A percentile compares a stretch with the other conserved stretches of the same genome.
phyloP scores from a whole-genome alignment of 768 basidiomycete genomes.

The Cyclocybe aegerita region DNA sequence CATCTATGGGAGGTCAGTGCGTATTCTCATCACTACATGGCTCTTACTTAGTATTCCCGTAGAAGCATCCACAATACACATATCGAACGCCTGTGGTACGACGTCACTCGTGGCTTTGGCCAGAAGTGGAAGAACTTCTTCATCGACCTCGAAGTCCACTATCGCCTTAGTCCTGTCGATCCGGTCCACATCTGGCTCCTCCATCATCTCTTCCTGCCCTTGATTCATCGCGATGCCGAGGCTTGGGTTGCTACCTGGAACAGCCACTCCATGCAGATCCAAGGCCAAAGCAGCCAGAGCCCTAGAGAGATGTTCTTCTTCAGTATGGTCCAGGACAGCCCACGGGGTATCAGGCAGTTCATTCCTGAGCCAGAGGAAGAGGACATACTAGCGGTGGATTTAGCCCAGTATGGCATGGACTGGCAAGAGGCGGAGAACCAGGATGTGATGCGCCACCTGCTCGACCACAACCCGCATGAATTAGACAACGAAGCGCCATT shows the following conservation, averaged over 20 bases:
- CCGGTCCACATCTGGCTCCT: constrained; percentile 36
- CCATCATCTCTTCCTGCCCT: constrained; percentile 31
- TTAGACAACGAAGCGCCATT: too few relatives aligned
- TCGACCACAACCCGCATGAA: too few relatives aligned
- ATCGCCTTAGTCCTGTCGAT: constrained; percentile 27
- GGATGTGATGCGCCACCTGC: constrained; percentile 4
- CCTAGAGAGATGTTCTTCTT: constrained; percentile 33
- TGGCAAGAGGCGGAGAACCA: constrained; percentile 23
- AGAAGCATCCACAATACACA: constrained; percentile 38
- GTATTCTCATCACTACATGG: too few relatives aligned
- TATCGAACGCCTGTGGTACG: constrained; percentile 38
- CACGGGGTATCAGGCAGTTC: constrained; percentile 4
- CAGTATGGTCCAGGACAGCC: constrained; percentile 26
- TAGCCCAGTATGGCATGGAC: constrained; percentile 25
- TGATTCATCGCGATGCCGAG: constrained; percentile 24
- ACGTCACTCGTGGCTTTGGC: constrained; percentile 29
- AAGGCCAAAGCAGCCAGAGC: constrained; percentile 17
- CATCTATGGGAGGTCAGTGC: constrained; percentile 10
- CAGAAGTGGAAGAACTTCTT: constrained; percentile 32
- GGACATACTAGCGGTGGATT: constrained; percentile 12
- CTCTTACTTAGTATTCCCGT: too few relatives aligned
- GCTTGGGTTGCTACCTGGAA: constrained; percentile 34
- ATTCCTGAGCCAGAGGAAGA: neutral
- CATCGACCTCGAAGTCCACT: constrained; percentile 23
- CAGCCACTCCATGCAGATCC: constrained; percentile 25